Percentiles rank a stretch among this genome's conserved stretches.
phyloP scores from a whole-genome alignment of 768 basidiomycete species.

The Tylopilus sp. region DNA sequence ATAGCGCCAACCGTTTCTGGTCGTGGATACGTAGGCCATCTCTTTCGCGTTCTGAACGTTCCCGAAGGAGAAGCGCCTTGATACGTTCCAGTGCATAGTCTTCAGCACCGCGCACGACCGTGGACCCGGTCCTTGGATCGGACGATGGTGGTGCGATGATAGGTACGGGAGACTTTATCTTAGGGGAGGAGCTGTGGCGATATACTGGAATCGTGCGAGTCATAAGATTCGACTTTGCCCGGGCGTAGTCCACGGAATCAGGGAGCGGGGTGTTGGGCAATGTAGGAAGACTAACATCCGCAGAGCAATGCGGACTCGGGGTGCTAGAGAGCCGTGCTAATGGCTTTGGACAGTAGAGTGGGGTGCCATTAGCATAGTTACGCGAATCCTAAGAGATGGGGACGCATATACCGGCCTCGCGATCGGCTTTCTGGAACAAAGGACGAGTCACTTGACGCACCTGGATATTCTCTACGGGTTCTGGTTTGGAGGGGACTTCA shows the following conservation, averaged over 20 bases:
- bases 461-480: slow-evolving; percentile 7
- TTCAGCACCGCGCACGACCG: slow-evolving; percentile 27
- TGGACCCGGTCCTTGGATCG: slow-evolving; percentile 18
- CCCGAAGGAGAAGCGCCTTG: slow-evolving; percentile 38
- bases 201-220: slow-evolving; percentile 17
- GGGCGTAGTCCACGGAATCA: slow-evolving; percentile 17
- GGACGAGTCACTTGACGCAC: neutral
- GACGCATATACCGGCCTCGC: slow-evolving; percentile 7
- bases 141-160: slow-evolving; percentile 52
- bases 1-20: slow-evolving; percentile 7
- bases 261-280: slow-evolving; percentile 26
- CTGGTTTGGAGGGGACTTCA: slow-evolving; percentile 21
- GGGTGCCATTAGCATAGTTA: neutral
- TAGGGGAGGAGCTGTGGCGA: neutral
- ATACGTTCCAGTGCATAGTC: slow-evolving; percentile 45
- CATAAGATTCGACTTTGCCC: slow-evolving; percentile 24
- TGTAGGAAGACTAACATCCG: slow-evolving; percentile 17
- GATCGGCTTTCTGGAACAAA: neutral
- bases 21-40: slow-evolving; percentile 31
- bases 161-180: slow-evolving; percentile 38
- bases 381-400: slow-evolving; percentile 6
- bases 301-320: slow-evolving; percentile 1
- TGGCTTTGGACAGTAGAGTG: too few relatives aligned
- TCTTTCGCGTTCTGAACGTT: slow-evolving; percentile 32
- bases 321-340: neutral